Evolutionary conservation across 108 stramenopile species (phyloP).

Genomic region (Pinguiococcus pyrenoidosus): DNA sequence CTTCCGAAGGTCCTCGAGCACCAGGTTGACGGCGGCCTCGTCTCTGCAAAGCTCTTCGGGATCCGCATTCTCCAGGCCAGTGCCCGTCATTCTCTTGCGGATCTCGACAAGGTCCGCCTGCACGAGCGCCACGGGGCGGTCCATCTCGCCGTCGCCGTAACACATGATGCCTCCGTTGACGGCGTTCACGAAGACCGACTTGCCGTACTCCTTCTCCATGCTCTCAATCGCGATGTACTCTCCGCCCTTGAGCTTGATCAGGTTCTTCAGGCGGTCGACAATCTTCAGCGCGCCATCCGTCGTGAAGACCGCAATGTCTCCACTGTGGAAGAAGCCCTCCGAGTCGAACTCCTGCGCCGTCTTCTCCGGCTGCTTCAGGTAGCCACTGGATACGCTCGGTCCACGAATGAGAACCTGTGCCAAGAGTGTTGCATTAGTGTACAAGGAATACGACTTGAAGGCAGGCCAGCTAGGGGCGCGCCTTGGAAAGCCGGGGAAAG

Average conservation of each 20-base stretch:
- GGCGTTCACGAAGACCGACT: no score
- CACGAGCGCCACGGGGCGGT: conserved; percentile 62
- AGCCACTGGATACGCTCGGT: conserved; percentile 81
- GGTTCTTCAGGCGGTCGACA: conserved; percentile 65
- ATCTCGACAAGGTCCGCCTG: conserved; percentile 46
- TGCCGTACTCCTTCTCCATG: conserved; percentile 90
- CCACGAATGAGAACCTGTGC: no score
- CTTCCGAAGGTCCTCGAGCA: background rate
- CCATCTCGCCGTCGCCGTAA: conserved; percentile 77
- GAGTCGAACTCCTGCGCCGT: conserved; percentile 73
- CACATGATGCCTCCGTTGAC: conserved; percentile 62
- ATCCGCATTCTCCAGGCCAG: conserved; percentile 30
- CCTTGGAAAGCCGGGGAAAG: no score
- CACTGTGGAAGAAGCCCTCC: conserved; percentile 87
- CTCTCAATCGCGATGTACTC: conserved; percentile 95
- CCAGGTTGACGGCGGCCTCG: background rate
- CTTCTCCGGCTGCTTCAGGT: conserved; percentile 87
- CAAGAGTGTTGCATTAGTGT: no score
- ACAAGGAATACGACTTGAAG: no score
- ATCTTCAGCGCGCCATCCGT: conserved; percentile 71
- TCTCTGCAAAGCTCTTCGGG: background rate
- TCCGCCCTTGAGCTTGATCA: conserved; percentile 83
- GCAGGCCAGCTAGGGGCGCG: no score
- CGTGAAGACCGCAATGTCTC: conserved; percentile 92
- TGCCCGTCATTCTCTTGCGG: conserved; percentile 57